phyloP scores from a whole-genome alignment of 2,329 filamentous ascomycete genomes.

The Ophiostoma quercus region DNA sequence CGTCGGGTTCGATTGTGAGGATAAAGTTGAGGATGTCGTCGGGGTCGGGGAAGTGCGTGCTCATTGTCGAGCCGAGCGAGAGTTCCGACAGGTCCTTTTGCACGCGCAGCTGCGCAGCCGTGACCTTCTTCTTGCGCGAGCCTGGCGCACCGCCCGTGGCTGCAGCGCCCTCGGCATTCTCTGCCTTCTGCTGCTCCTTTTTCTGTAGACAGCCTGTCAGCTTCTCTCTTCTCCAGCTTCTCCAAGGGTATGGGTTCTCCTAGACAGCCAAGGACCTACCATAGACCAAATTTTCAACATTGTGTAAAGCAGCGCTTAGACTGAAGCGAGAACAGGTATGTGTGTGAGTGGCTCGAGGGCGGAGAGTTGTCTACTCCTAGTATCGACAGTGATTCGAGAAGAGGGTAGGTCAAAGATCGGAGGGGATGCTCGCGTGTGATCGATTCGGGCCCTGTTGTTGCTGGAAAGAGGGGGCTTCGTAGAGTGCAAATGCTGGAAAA shows the following conservation, averaged over 20 bases:
- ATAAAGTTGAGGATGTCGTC: slow-evolving; percentile 83
- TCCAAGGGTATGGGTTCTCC: slow-evolving; percentile 30
- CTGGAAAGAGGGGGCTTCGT: neutral
- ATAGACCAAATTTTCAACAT: slow-evolving; percentile 99
- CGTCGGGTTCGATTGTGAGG: slow-evolving; percentile 77
- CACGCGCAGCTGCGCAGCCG: slow-evolving; percentile 87
- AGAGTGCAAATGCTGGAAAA: neutral
- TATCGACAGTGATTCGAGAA: neutral
- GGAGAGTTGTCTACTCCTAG: neutral
- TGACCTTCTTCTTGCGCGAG: slow-evolving; percentile 89
- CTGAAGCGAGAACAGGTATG: neutral
- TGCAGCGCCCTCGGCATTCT: slow-evolving; percentile 67
- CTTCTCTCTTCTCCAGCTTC: neutral
- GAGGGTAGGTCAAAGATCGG: neutral
- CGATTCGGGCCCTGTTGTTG: neutral
- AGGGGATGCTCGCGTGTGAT: neutral
- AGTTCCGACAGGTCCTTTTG: slow-evolving; percentile 89
- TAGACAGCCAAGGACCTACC: slow-evolving; percentile 48
- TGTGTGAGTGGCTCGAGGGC: neutral
- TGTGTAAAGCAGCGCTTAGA: slow-evolving; percentile 38
- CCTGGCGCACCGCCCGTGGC: slow-evolving; percentile 51
- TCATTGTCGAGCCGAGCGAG: slow-evolving; percentile 73
- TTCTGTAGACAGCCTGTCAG: slow-evolving; percentile 49
- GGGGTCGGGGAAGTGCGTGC: slow-evolving; percentile 71
- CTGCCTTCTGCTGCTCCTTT: slow-evolving; percentile 93